Conservation (phyloP, 208 protist species). For the Herpetomonas tarakana region DNA sequence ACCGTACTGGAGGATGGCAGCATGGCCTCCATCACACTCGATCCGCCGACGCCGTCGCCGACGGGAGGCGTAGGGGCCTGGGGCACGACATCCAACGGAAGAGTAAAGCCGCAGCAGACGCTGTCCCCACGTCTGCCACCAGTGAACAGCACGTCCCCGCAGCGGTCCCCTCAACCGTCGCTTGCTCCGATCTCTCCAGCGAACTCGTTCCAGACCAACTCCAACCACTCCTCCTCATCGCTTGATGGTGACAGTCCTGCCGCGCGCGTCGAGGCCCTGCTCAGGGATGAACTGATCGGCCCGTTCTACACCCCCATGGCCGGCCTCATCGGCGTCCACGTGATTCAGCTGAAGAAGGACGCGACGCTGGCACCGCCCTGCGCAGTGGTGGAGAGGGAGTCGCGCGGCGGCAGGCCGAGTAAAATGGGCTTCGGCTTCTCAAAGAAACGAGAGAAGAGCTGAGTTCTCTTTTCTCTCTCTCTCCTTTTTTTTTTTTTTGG, state of each 20-base stretch:
- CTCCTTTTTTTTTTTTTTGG: slow-evolving; percentile 3
- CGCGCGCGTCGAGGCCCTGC: slow-evolving; percentile 18
- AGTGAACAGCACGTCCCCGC: too few relatives aligned
- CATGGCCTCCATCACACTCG: slow-evolving; percentile 12
- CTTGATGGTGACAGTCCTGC: slow-evolving; percentile 7
- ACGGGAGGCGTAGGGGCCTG: neutral
- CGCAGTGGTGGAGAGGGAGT: neutral
- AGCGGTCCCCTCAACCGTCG: neutral
- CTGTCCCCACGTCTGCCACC: neutral
- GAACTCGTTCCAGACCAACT: slow-evolving; percentile 12
- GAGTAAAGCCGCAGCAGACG: neutral
- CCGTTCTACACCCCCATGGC: slow-evolving; percentile 61
- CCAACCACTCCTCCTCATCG: slow-evolving; percentile 9
- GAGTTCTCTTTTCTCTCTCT: neutral
- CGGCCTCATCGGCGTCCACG: slow-evolving; percentile 68
- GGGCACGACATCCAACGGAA: too few relatives aligned
- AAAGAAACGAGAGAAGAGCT: neutral
- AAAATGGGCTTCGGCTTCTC: neutral
- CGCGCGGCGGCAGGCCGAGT: too few relatives aligned
- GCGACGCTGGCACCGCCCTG: neutral
- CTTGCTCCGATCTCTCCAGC: slow-evolving; percentile 1
- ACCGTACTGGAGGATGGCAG: slow-evolving; percentile 39
- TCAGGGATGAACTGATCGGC: slow-evolving; percentile 62
- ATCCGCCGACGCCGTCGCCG: neutral
- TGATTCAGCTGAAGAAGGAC: slow-evolving; percentile 18